Base-by-base conservation (phyloP, 495 filamentous ascomycete species). In the Aspergillus affinis region DNA sequence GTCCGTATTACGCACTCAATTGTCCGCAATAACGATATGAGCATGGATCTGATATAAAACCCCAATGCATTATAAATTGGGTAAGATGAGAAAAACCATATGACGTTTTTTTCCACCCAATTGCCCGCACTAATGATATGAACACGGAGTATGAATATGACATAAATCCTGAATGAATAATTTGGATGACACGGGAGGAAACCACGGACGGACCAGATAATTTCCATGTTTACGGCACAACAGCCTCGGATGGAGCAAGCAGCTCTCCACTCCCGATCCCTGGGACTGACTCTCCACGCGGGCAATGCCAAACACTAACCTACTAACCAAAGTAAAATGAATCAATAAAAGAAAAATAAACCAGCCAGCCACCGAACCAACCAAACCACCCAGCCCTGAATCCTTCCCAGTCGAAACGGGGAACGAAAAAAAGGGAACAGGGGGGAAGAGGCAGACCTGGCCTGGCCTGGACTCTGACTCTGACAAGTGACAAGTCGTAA, bases 211-310 rank as follows among this genome's bases (percentile, higher is more conserved):
- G 12, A 10, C 36, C 9, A n/a, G 32, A 49, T 49, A 6, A 19
- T 20, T 49, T 49, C 23, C 23, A 20, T 49, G 19, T 49, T 32
- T 32, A 32, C 30, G 30, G 30, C 30, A 6, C 30, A 32, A 32
- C 30, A 32, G 30, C 30, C 18, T 44, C 32, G 4, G 19, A 45
- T 21, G 15, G 19, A 48, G 50, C 45, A 52, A 48, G 50, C 45
- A 52, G 49, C 55, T 30, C 54, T 66, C 58, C 61, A 63, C 64
- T 48, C 10, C 32, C 57, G 64, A 66, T 66, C 64, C 51, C 41
- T 63, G 64, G 64, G 46, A 45, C 52, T 44, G 46, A 45, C 52
- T 44, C 52, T 49, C 61, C 61, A 60, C 61, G 60, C 57, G 57
- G 61, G 52, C 55, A 26, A 26, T 26, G 23, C 23, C 23, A 59